These are phyloP conservation scores for Apiotrichum veenhuisii DNA, from an alignment of 1,284 basidiomycete species.

Conservation along the genomic window DNA sequence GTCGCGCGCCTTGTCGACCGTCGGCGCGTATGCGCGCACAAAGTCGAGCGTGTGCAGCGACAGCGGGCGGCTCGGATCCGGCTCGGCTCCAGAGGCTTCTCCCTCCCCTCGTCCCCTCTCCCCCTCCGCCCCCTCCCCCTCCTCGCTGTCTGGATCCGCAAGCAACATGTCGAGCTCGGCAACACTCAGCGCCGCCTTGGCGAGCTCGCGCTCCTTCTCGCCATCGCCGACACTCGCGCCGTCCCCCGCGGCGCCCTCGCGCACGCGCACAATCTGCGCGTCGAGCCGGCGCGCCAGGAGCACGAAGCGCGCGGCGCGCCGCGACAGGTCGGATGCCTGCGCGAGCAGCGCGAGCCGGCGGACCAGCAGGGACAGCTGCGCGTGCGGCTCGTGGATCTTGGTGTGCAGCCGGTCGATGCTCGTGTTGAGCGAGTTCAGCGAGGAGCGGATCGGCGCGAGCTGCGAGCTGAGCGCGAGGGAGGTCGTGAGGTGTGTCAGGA, in stretches of 20 bases:
- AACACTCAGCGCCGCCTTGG: conserved; percentile 83
- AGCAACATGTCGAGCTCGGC: conserved; percentile 62
- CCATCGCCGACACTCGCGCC: conserved; percentile 54
- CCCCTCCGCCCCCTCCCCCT: background rate
- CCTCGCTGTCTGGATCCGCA: background rate
- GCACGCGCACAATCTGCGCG: conserved; percentile 68
- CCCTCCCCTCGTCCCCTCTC: background rate
- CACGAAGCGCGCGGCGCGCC: conserved; percentile 76
- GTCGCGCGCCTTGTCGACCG: conserved; percentile 65
- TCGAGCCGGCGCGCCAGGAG: conserved; percentile 74
- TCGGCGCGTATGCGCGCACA: conserved; percentile 64
- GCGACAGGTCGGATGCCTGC: conserved; percentile 73
- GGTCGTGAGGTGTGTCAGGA: conserved; percentile 55
- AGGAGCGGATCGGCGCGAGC: conserved; percentile 42
- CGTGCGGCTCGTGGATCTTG: conserved; percentile 79
- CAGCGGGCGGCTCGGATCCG: conserved; percentile 15
- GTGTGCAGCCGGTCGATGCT: conserved; percentile 61
- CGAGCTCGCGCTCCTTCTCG: conserved; percentile 76
- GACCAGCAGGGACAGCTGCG: conserved; percentile 66
- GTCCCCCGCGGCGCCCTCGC: conserved; percentile 19
- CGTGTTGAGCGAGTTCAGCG: conserved; percentile 33
- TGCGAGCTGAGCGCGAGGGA: conserved; percentile 61
- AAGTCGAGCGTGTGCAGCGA: conserved; percentile 64
- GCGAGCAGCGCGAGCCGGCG: conserved; percentile 69
- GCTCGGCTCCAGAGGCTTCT: background rate